Percentiles rank a stretch among this genome's conserved stretches.
Evolutionary conservation across 257 asterid species (phyloP).

Genomic region (Linderniella brevidens): DNA sequence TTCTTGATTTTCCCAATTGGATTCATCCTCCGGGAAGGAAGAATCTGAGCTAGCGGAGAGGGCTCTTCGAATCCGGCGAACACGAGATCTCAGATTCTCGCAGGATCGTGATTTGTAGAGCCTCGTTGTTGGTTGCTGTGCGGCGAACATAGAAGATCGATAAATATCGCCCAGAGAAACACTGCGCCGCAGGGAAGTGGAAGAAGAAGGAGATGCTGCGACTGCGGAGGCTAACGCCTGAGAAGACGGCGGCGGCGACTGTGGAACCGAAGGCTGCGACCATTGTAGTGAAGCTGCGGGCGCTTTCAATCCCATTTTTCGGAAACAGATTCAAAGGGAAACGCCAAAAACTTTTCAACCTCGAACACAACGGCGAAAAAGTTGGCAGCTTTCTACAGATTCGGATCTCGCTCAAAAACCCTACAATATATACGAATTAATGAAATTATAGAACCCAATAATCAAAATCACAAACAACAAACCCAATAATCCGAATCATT

Average conservation of each 20-base stretch:
- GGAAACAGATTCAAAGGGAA: background rate
- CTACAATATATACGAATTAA: no score
- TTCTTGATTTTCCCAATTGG: conserved; percentile 39
- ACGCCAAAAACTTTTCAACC: no score
- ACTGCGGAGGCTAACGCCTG: conserved; percentile 54
- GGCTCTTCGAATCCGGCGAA: conserved; percentile 19
- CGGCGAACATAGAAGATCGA: conserved; percentile 21
- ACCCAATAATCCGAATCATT: no score
- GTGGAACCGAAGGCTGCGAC: conserved; percentile 55
- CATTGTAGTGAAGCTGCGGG: conserved; percentile 43
- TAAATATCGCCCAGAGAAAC: conserved; percentile 28
- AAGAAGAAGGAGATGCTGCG: conserved; percentile 16
- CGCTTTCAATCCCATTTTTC: conserved; percentile 55
- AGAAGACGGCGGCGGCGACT: conserved; percentile 53
- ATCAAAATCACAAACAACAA: no score
- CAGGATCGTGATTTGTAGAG: conserved; percentile 36
- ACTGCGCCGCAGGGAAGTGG: conserved; percentile 34
- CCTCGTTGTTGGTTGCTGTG: conserved; percentile 15
- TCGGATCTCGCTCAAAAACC: no score
- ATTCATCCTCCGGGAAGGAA: conserved; percentile 80
- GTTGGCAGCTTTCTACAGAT: no score
- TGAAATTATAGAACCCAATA: no score
- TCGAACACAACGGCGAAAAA: no score
- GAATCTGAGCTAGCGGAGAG: conserved; percentile 46
- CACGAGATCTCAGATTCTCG: conserved; percentile 14